Evolutionary conservation across 768 basidiomycete species (phyloP).

Genomic region (Jaapia argillacea): DNA sequence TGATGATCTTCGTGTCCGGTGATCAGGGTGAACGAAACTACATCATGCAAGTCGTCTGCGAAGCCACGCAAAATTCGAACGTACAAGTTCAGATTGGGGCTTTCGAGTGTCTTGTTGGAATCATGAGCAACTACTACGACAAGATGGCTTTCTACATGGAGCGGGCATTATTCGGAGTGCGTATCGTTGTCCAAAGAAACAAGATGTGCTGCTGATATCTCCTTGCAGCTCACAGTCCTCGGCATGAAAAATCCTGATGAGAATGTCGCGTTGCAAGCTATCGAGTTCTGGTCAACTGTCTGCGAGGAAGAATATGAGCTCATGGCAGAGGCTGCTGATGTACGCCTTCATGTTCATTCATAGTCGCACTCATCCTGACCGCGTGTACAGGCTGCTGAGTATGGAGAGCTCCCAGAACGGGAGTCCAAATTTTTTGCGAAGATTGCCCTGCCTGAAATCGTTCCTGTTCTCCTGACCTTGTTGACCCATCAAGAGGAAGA

Average conservation of each 20-base stretch:
- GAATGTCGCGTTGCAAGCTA: constrained; percentile 86
- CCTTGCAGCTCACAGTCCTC: constrained; percentile 76
- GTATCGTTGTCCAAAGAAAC: constrained; percentile 18
- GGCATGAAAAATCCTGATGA: constrained; percentile 96
- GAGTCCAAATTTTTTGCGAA: constrained; percentile 91
- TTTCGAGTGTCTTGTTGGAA: constrained; percentile 90
- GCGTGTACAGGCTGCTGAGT: constrained; percentile 64
- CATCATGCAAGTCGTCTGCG: constrained; percentile 99
- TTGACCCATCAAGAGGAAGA: constrained; percentile 94
- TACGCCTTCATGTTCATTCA: constrained; percentile 19
- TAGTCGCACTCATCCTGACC: constrained; percentile 5
- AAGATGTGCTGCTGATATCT: constrained; percentile 5
- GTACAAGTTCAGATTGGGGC: constrained; percentile 89
- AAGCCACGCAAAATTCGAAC: constrained; percentile 82
- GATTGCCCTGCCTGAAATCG: constrained; percentile 88
- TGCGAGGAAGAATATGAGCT: constrained; percentile 96
- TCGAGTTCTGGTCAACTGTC: constrained; percentile 99
- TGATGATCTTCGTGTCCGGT: too few relatives aligned
- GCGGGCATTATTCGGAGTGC: constrained; percentile 90
- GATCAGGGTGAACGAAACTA: constrained; percentile 99
- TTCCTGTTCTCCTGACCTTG: constrained; percentile 83
- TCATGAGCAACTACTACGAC: constrained; percentile 97
- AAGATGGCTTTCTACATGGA: constrained; percentile 99
- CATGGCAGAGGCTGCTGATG: constrained; percentile 86
- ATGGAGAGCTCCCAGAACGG: constrained; percentile 75